Base-by-base conservation (phyloP, 2,329 filamentous ascomycete species). In the Coniella vitis region DNA sequence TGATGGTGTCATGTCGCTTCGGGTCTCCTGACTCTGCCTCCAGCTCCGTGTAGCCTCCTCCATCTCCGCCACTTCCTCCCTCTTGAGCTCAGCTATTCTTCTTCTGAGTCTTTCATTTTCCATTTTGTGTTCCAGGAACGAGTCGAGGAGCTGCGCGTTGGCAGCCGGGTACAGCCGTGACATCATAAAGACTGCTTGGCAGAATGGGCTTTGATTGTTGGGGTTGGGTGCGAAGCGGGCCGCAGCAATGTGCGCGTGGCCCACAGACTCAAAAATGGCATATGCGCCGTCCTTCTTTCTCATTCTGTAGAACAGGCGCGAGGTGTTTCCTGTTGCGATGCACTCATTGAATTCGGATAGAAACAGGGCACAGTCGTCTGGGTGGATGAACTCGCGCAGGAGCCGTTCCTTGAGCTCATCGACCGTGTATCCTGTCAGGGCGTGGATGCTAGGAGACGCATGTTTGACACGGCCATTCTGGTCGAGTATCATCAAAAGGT, bases 61-160 rank as follows among this genome's bases (percentile, higher is more conserved):
- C 14, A 76, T 75, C 53, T 94, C 90, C 47, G 90, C 87, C 49
- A 84, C 81, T 64, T 96, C 91, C 65, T 96, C 91, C 53, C 79
- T 78, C 57, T 87, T 87, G 47, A 96, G 72, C 66, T 94, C 89
- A 16, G 85, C 83, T 54, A 97, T 95, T 38, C 88, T 82, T 58
- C 88, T 86, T 60, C 81, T 83, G 42, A 97, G 68, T 4, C 90
- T 81, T 69, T 95, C 90, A 60, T 96, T 95, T 65, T 96, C 91
- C 47, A 95, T 91, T 67, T 96, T 96, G 70, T 96, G 90, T 64
- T 97, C 91, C 22, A 97, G 74, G 60, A 96, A 96, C 0, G 90
- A 94, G 67, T 97, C 90, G 17, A 96, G 74, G 10, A 96, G 74
- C 3, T 79, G 80, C 1, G 89, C 84, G 61, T 91, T 95, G 68